Evolutionary conservation across 1,139 yeast genomes (phyloP).

Genomic region (Pichia norvegensis): DNA sequence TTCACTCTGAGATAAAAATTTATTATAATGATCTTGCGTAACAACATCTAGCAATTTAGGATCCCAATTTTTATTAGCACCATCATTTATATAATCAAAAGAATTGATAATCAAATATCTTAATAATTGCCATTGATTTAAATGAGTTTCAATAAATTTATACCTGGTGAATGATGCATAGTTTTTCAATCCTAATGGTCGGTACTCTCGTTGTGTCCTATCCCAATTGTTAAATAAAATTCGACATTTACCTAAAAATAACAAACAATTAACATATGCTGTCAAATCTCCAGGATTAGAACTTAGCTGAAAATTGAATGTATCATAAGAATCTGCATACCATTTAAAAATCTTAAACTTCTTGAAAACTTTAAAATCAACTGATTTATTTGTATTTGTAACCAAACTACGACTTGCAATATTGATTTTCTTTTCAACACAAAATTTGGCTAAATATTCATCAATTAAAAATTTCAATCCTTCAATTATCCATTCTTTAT

Average conservation of each 20-base stretch:
- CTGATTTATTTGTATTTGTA: conserved; percentile 9
- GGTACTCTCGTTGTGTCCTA: conserved; percentile 2
- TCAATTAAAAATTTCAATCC: conserved; percentile 24
- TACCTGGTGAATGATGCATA: conserved; percentile 24
- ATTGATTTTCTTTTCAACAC: conserved; percentile 18
- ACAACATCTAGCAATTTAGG: conserved; percentile 10
- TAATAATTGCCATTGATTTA: conserved; percentile 31
- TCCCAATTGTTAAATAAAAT: conserved; percentile 1
- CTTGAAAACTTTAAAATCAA: conserved; percentile 18
- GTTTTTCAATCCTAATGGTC: conserved; percentile 26
- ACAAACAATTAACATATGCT: conserved; percentile 27
- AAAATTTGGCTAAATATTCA: conserved; percentile 23
- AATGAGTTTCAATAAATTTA: conserved; percentile 26
- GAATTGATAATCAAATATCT: conserved; percentile 12
- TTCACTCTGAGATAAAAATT: conserved; percentile 12
- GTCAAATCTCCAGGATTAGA: conserved; percentile 27
- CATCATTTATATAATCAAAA: conserved; percentile 3
- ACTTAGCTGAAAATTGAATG: conserved; percentile 26
- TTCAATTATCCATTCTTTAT: conserved; percentile 18
- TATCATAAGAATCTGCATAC: conserved; percentile 29
- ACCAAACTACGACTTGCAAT: conserved; percentile 16
- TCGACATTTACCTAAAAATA: conserved; percentile 22
- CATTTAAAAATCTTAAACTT: conserved; percentile 23
- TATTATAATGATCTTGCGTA: conserved; percentile 9
- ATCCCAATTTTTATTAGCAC: conserved; percentile 5